These are phyloP conservation scores for Aspergillus sojae DNA, from an alignment of 2,329 filamentous ascomycete genomes.

Conservation along the genomic window DNA sequence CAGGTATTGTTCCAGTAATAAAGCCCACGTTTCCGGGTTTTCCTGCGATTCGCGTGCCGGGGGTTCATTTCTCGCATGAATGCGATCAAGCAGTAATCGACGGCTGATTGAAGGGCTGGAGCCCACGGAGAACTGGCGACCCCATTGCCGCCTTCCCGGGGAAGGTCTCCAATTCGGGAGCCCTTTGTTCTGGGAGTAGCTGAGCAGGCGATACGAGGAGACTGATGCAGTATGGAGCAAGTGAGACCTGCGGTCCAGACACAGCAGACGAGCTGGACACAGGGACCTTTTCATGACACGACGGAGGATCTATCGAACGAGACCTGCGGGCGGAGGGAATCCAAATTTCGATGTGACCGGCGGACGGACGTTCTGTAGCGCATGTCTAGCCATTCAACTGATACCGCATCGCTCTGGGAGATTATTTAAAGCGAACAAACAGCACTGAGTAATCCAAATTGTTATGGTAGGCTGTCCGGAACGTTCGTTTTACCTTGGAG, in stretches of 20 bases:
- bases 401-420: slow-evolving; percentile 13
- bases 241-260: slow-evolving; percentile 34
- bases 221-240: slow-evolving; percentile 17
- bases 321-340: slow-evolving; percentile 29
- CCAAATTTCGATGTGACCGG: slow-evolving; percentile 31
- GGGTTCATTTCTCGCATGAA: slow-evolving; percentile 13
- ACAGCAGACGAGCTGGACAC: slow-evolving; percentile 37
- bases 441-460: background rate
- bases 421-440: background rate
- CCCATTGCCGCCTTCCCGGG: slow-evolving; percentile 23
- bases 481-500: background rate
- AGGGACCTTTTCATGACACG: slow-evolving; percentile 49
- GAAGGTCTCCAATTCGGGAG: slow-evolving; percentile 12
- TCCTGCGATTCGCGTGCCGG: slow-evolving; percentile 24
- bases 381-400: slow-evolving; percentile 31
- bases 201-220: slow-evolving; percentile 11
- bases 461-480: background rate
- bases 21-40: slow-evolving; percentile 37
- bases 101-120: slow-evolving; percentile 21
- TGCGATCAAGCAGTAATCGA: slow-evolving; percentile 21
- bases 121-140: slow-evolving; percentile 22
- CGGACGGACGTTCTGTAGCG: slow-evolving; percentile 24
- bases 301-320: slow-evolving; percentile 28
- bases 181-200: slow-evolving; percentile 11
- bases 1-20: slow-evolving; percentile 37